Base-by-base conservation (phyloP, 1,284 basidiomycete species). In the Ustilago hordei region DNA sequence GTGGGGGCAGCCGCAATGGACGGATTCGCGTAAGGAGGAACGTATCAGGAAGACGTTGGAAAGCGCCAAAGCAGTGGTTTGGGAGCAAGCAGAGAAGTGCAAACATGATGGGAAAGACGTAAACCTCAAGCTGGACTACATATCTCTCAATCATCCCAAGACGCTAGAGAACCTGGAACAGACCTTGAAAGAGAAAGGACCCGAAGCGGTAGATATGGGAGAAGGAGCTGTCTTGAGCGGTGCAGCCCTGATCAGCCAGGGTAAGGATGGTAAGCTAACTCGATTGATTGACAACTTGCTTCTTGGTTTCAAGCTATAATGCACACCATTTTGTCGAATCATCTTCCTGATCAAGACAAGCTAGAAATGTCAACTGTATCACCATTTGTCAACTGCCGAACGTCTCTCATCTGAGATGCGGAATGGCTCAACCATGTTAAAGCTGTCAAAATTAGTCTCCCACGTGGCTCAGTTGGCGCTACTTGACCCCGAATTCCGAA, bases 221-320 rank as follows among this genome's bases (percentile, higher is more conserved):
- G 82, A 88, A 34, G 88, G 92, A 1, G 91, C 92, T 35, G 91
- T 98, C 11, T 82, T 98, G 65, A 95, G 93, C 78, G 96, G 95
- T 1, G 95, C 95, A 15, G 86, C 97, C 73, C 93, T 92, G 90
- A 90, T 98, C 3, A 72, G 69, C n/a, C 79, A 84, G 48, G 79
- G 77, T 5, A 54, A 79, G 12, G 58, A 61, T 7, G 70, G 77
- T 13, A 94, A 94, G 52, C 90, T 89, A 83, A 98, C 95, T 39
- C 89, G 96, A 76, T 86, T 99, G 81, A 98, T 99, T 58, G 96
- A 99, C 86, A 99, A 99, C 86, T 86, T 98, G 45, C 87, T 96
- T 48, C 86, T 96, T 1, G 93, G 92, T 0, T 88, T 88, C 60
- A 47, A 66, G 32, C 60, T 83, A 8, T 73, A 58, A 34, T 45